phyloP scores from a whole-genome alignment of 495 filamentous ascomycete genomes.

The Neurospora sp. region DNA sequence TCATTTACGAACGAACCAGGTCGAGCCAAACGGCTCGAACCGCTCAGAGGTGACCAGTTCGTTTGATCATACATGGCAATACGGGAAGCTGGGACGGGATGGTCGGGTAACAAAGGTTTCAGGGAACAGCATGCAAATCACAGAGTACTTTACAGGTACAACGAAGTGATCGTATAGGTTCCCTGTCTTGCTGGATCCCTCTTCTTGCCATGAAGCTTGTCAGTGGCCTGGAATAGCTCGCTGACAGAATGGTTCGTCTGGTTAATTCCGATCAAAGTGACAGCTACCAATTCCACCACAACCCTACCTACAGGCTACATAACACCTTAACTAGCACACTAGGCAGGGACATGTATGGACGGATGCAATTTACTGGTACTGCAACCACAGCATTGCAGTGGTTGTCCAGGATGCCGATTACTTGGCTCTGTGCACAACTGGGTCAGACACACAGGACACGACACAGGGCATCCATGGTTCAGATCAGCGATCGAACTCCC shows the following conservation, averaged over 20 bases:
- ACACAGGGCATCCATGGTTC: slow-evolving; percentile 1
- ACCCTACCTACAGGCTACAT: background rate
- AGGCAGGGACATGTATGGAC: background rate
- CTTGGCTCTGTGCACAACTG: background rate
- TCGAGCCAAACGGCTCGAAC: background rate
- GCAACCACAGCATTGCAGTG: background rate
- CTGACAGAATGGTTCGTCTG: background rate
- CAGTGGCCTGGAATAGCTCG: background rate
- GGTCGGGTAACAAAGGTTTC: background rate
- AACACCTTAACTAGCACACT: slow-evolving; percentile 1
- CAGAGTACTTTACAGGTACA: background rate
- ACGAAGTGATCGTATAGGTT: background rate
- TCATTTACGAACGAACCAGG: background rate
- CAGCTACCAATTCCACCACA: background rate
- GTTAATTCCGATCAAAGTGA: background rate
- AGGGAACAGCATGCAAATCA: background rate
- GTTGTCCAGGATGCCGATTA: background rate
- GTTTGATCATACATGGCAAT: background rate
- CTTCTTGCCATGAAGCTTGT: background rate
- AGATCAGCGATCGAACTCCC: background rate
- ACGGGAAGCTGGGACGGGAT: background rate
- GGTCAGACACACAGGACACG: background rate
- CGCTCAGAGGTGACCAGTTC: background rate
- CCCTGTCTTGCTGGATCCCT: background rate
- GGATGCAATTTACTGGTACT: background rate